Evolutionary conservation across 768 basidiomycete species (phyloP).

Genomic region (Pisolithus albus): DNA sequence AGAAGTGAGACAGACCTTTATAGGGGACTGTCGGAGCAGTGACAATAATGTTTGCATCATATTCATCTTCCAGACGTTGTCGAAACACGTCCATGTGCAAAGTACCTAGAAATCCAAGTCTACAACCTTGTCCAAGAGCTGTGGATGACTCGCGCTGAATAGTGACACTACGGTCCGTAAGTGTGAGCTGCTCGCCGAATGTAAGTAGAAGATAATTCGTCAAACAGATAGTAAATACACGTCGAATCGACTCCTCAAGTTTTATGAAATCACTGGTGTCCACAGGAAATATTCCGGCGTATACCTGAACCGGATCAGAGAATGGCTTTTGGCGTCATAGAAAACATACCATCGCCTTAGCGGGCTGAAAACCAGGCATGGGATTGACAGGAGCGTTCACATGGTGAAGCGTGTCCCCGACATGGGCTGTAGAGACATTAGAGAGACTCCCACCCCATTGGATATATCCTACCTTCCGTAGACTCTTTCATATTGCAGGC

Average conservation of each 20-base stretch:
- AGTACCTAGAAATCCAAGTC: conserved; percentile 92
- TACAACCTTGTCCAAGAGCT: conserved; percentile 90
- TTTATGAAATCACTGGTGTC: conserved; percentile 88
- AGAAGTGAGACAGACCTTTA: conserved; percentile 43
- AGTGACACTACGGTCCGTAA: conserved; percentile 85
- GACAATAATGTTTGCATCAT: conserved; percentile 88
- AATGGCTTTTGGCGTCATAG: background rate
- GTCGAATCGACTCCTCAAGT: conserved; percentile 90
- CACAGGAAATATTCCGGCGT: conserved; percentile 90
- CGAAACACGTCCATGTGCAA: conserved; percentile 96
- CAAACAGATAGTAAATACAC: conserved; percentile 39
- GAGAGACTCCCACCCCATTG: background rate
- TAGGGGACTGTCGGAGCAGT: conserved; percentile 96
- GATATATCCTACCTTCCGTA: conserved; percentile 60
- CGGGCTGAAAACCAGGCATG: conserved; percentile 85
- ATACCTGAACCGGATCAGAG: conserved; percentile 52
- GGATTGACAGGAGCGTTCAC: conserved; percentile 69
- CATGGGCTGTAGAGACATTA: conserved; percentile 52
- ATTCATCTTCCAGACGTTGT: conserved; percentile 95
- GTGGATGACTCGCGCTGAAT: conserved; percentile 88
- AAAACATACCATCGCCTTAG: conserved; percentile 80
- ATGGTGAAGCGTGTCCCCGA: conserved; percentile 88
- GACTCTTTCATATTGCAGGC: conserved; percentile 99
- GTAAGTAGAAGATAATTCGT: conserved; percentile 6
- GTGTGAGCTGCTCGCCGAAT: conserved; percentile 49